A percentile compares a stretch with the other conserved stretches of the same genome.
phyloP scores from a whole-genome alignment of 2,329 filamentous ascomycete genomes.

The Aspergillus ustus region DNA sequence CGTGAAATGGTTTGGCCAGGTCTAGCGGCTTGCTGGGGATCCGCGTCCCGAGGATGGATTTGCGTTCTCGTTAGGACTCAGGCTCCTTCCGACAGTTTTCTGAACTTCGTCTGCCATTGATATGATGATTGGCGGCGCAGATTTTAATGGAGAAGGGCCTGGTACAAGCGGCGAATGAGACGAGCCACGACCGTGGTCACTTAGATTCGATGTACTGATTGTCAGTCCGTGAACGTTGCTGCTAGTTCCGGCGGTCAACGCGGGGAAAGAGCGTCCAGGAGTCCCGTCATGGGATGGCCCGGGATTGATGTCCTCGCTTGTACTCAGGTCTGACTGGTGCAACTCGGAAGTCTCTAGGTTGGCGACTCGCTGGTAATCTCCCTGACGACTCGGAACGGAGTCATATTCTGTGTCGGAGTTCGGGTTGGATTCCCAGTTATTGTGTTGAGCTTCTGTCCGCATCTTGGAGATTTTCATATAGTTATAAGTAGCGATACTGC shows the following conservation, averaged over 20 bases:
- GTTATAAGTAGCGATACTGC: conserved; percentile 87
- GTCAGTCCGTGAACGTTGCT: conserved; percentile 32
- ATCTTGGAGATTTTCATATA: conserved; percentile 92
- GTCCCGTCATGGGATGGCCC: conserved; percentile 26
- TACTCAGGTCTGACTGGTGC: conserved; percentile 22
- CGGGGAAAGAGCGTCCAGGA: conserved; percentile 36
- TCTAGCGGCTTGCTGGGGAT: conserved; percentile 18
- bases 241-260: conserved; percentile 38
- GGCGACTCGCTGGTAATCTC: conserved; percentile 32
- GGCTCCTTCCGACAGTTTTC: conserved; percentile 24
- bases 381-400: conserved; percentile 27
- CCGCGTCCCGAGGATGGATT: conserved; percentile 25
- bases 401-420: conserved; percentile 36
- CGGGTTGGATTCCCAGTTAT: conserved; percentile 8
- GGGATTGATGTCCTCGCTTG: conserved; percentile 32
- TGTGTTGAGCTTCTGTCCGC: conserved; percentile 71
- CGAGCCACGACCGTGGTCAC: conserved; percentile 30
- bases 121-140: conserved; percentile 37
- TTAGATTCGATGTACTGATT: conserved; percentile 37
- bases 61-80: conserved; percentile 36
- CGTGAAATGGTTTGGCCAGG: background rate
- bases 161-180: conserved; percentile 26
- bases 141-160: conserved; percentile 32
- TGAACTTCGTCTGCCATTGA: conserved; percentile 34
- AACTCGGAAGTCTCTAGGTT: conserved; percentile 30